Percentiles rank a stretch among this genome's conserved stretches.
phyloP scores from a whole-genome alignment of 1,284 basidiomycete species.

The Sporisorium iseilematis-ciliati region DNA sequence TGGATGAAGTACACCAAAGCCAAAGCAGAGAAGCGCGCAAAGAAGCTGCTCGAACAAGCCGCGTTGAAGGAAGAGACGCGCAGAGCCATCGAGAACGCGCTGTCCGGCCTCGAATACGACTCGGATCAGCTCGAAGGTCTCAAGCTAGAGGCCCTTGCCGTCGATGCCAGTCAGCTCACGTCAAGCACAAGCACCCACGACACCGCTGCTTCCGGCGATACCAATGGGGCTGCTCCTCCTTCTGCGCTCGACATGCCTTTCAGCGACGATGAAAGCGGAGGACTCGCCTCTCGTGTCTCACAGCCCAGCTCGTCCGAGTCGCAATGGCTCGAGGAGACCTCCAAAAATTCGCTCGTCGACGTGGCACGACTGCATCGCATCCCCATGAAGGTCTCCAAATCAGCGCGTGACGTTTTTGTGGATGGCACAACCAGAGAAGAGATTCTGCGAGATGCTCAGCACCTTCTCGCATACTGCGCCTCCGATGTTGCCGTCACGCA shows the following conservation, averaged over 20 bases:
- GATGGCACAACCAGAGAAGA: constrained; percentile 75
- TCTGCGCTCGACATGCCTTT: constrained; percentile 43
- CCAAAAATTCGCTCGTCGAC: constrained; percentile 90
- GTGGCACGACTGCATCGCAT: constrained; percentile 91
- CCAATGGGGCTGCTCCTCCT: constrained; percentile 15
- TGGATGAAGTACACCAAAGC: constrained; percentile 86
- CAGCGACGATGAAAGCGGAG: constrained; percentile 43
- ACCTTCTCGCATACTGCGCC: constrained; percentile 90
- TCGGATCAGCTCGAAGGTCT: constrained; percentile 52
- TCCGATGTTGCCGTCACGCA: constrained; percentile 87
- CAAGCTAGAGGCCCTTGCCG: constrained; percentile 46
- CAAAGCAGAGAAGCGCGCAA: constrained; percentile 72
- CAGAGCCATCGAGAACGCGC: constrained; percentile 49
- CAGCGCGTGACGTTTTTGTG: constrained; percentile 80
- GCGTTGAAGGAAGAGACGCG: constrained; percentile 68
- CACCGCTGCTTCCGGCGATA: background rate
- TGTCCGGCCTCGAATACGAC: constrained; percentile 52
- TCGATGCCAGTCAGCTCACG: constrained; percentile 16
- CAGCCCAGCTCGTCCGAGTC: constrained; percentile 21
- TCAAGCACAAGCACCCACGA: constrained; percentile 6
- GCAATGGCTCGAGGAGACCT: constrained; percentile 90
- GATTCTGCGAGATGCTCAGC: constrained; percentile 78
- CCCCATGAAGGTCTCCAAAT: constrained; percentile 81
- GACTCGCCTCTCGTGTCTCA: constrained; percentile 31
- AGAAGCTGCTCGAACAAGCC: constrained; percentile 70